Percentiles rank a stretch among this genome's conserved stretches.
Conservation (phyloP, 495 filamentous ascomycete genomes). For the Hyaloscypha finlandica region DNA sequence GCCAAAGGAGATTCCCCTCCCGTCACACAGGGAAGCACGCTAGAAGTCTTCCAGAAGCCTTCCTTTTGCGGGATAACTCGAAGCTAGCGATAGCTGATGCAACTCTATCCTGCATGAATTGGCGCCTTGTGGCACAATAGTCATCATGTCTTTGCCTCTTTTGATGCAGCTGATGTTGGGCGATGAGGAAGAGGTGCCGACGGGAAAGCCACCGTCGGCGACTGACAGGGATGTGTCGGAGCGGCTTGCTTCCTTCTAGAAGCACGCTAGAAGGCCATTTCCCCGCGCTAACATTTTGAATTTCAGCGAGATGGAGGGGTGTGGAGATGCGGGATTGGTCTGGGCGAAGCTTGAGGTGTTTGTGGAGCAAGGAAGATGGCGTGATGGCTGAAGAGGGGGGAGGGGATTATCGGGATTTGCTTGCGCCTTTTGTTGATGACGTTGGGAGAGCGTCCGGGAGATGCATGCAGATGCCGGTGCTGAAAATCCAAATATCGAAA, state of each 20-base stretch:
- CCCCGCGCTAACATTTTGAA: background rate
- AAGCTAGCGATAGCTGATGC: background rate
- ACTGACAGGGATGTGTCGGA: background rate
- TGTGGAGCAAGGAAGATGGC: too few relatives aligned
- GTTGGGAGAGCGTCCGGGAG: too few relatives aligned
- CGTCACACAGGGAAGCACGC: background rate
- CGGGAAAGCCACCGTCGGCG: background rate
- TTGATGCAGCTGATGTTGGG: background rate
- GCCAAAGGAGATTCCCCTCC: background rate
- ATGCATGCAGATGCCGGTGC: background rate
- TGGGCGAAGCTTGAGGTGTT: background rate
- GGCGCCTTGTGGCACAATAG: too few relatives aligned
- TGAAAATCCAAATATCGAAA: background rate
- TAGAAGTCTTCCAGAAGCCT: conserved; percentile 9
- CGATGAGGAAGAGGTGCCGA: background rate
- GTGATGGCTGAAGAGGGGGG: too few relatives aligned
- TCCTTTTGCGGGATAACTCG: conserved; percentile 13
- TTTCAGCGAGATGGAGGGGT: conserved; percentile 7
- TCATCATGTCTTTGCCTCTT: background rate
- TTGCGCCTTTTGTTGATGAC: too few relatives aligned
- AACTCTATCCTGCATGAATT: background rate
- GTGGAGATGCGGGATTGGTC: conserved; percentile 8
- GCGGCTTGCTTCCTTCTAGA: conserved; percentile 1
- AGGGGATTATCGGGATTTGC: too few relatives aligned
- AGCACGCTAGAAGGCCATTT: conserved; percentile 7